Percentiles rank a stretch among this genome's conserved stretches.
phyloP scores from a whole-genome alignment of 2,329 filamentous ascomycete genomes.

The Cladophialophora bantiana region DNA sequence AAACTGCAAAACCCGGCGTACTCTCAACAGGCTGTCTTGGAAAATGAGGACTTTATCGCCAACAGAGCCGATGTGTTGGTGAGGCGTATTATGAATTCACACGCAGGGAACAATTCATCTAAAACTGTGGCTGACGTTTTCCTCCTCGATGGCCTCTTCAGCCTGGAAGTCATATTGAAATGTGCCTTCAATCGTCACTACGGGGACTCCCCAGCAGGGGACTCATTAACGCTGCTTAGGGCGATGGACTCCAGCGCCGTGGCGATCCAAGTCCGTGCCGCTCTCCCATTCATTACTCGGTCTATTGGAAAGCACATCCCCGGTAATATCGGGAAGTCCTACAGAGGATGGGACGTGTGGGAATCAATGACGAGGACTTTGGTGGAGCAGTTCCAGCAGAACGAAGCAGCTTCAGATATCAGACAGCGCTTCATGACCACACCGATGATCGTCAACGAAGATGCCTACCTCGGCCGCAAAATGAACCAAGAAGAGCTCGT shows the following conservation, averaged over 20 bases:
- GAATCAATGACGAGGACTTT: conserved; percentile 10
- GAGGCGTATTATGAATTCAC: conserved; percentile 15
- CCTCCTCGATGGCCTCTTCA: conserved; percentile 23
- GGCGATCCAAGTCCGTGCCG: neutral
- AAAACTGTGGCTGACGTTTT: conserved; percentile 16
- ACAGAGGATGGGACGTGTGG: conserved; percentile 9
- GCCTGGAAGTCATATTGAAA: conserved; percentile 30
- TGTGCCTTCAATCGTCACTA: conserved; percentile 22
- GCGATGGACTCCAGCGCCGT: conserved; percentile 19
- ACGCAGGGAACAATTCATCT: neutral
- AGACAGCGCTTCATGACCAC: conserved; percentile 21
- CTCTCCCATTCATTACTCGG: conserved; percentile 6
- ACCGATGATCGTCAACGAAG: conserved; percentile 12
- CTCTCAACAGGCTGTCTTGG: conserved; percentile 24
- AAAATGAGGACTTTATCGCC: conserved; percentile 26
- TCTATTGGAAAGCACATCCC: conserved; percentile 1
- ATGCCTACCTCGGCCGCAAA: conserved; percentile 17
- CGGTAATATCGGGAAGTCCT: conserved; percentile 17
- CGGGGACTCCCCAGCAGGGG: neutral
- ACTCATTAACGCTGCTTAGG: conserved; percentile 1
- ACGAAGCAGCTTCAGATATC: neutral
- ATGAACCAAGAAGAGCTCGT: conserved; percentile 15
- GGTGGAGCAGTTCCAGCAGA: neutral
- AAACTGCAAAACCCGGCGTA: conserved; percentile 26
- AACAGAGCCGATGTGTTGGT: conserved; percentile 23